phyloP scores from a whole-genome alignment of 768 basidiomycete species.

The Glaciozyma martinii region DNA sequence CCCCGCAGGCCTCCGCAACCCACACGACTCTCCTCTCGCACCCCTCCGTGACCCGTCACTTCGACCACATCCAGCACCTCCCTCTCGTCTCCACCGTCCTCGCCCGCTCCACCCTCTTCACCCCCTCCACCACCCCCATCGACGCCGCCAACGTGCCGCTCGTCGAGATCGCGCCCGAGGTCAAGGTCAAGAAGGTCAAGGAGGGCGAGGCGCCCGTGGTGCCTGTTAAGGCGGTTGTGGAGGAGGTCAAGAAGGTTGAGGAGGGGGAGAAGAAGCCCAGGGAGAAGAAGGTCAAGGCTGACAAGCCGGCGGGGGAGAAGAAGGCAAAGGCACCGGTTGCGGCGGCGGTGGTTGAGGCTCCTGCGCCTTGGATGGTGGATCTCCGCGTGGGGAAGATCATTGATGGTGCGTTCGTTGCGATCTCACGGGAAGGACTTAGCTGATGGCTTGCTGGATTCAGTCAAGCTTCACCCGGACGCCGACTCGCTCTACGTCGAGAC shows the following conservation, averaged over 20 bases:
- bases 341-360: slow-evolving; percentile 54
- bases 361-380: slow-evolving; percentile 93
- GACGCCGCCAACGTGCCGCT: slow-evolving; percentile 69
- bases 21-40: slow-evolving; percentile 65
- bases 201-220: slow-evolving; percentile 48
- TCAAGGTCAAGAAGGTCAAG: slow-evolving; percentile 52
- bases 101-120: slow-evolving; percentile 35
- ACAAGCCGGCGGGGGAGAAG: slow-evolving; percentile 37
- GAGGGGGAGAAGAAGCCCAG: slow-evolving; percentile 20
- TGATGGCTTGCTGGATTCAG: slow-evolving; percentile 42
- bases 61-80: slow-evolving; percentile 80
- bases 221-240: slow-evolving; percentile 44
- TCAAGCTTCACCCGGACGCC: slow-evolving; percentile 92
- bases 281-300: slow-evolving; percentile 18
- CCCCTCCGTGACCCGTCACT: slow-evolving; percentile 83
- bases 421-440: background rate
- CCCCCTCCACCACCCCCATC: slow-evolving; percentile 52
- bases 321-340: slow-evolving; percentile 40
- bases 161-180: slow-evolving; percentile 60
- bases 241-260: slow-evolving; percentile 44
- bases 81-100: slow-evolving; percentile 56
- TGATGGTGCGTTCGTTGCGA: slow-evolving; percentile 53
- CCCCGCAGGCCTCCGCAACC: slow-evolving; percentile 56
- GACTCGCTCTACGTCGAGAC: slow-evolving; percentile 97
- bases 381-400: slow-evolving; percentile 86